These are phyloP conservation scores for Crocinoboletus sp. DNA, from an alignment of 1,284 basidiomycete species.

Conservation along the genomic window DNA sequence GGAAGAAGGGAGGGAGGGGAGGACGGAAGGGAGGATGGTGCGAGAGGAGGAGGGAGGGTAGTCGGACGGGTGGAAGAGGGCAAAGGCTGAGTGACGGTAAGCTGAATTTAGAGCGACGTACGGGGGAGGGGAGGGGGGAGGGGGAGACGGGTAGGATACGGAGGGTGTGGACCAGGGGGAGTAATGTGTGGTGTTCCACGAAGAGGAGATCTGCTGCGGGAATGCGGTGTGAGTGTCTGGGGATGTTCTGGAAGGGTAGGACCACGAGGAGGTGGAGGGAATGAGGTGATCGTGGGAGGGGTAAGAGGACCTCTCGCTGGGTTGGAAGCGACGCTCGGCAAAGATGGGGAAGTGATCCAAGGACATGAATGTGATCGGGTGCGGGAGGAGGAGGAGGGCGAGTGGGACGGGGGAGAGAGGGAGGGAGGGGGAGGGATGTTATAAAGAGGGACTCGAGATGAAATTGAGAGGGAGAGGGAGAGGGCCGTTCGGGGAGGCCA, in stretches of 20 bases:
- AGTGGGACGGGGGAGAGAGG: slow-evolving; percentile 10
- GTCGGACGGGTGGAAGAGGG: slow-evolving; percentile 21
- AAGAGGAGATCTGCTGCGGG: slow-evolving; percentile 9
- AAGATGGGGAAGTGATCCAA: slow-evolving; percentile 33
- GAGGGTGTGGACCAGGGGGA: slow-evolving; percentile 20
- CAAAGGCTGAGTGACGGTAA: slow-evolving; percentile 26
- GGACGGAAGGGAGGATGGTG: slow-evolving; percentile 11
- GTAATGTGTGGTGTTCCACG: slow-evolving; percentile 24
- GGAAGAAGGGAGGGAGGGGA: slow-evolving; percentile 17
- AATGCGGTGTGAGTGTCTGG: slow-evolving; percentile 17
- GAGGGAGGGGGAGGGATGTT: slow-evolving; percentile 17
- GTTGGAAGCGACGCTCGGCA: slow-evolving; percentile 31
- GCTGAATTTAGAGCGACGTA: slow-evolving; percentile 18
- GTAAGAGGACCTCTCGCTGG: slow-evolving; percentile 25
- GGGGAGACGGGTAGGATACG: slow-evolving; percentile 20
- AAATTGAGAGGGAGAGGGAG: slow-evolving; percentile 16
- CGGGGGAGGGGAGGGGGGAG: slow-evolving; percentile 26
- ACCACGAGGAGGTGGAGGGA: slow-evolving; percentile 22
- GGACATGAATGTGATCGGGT: slow-evolving; percentile 24
- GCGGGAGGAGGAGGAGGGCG: background rate
- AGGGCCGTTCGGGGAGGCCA: slow-evolving; percentile 11
- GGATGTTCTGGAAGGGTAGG: slow-evolving; percentile 25
- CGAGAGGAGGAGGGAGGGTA: slow-evolving; percentile 23
- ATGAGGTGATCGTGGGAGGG: slow-evolving; percentile 22
- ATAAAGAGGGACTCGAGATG: slow-evolving; percentile 29